Percentiles rank a stretch among this genome's conserved stretches.
Evolutionary conservation across 2,329 filamentous ascomycete species (phyloP).

Genomic region (Calonectria leucothoes): DNA sequence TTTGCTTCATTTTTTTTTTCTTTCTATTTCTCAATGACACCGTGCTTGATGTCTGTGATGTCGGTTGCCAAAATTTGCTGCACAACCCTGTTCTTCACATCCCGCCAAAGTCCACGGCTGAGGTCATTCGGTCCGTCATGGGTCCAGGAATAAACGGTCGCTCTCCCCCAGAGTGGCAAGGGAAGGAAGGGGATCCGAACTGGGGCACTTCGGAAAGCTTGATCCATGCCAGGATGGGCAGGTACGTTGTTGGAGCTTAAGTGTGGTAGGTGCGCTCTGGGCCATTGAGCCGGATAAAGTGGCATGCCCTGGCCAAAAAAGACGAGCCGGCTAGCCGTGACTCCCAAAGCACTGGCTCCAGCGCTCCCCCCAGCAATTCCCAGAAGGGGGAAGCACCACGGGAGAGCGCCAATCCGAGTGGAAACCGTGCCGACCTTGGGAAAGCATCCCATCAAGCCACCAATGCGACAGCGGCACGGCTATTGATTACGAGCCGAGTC

Average conservation of each 20-base stretch:
- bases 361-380: neutral
- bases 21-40: neutral
- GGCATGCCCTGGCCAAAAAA: neutral
- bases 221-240: slow-evolving; percentile 18
- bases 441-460: neutral
- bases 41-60: neutral
- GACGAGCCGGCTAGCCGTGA: neutral
- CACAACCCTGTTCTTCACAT: neutral
- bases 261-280: slow-evolving; percentile 23
- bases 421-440: neutral
- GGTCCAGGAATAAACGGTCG: neutral
- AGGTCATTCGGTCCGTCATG: slow-evolving; percentile 1
- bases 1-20: too few species aligned
- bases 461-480: slow-evolving; percentile 4
- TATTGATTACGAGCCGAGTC: neutral
- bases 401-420: slow-evolving; percentile 1
- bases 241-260: slow-evolving; percentile 15
- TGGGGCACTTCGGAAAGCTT: slow-evolving; percentile 14
- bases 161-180: slow-evolving; percentile 2
- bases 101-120: neutral
- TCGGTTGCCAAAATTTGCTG: neutral
- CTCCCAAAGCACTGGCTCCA: neutral
- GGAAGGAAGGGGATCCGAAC: neutral
- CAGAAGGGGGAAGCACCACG: slow-evolving; percentile 5
- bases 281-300: neutral